These are phyloP conservation scores for Pyrenula massariospora DNA, from an alignment of 495 filamentous ascomycete species.

Conservation along the genomic window DNA sequence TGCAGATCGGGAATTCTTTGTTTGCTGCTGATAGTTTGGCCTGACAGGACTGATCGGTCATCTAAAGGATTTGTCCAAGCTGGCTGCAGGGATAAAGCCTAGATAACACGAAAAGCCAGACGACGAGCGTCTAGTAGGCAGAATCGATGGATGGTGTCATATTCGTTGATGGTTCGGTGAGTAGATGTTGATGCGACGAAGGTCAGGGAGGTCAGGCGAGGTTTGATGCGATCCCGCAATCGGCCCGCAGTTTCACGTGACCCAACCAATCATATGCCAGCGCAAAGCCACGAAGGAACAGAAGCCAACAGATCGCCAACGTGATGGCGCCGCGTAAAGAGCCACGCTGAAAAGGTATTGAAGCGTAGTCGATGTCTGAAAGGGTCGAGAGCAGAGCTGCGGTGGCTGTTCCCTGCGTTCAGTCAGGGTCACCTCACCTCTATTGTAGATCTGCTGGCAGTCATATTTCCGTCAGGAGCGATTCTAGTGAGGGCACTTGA, in stretches of 20 bases:
- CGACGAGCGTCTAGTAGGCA: conserved; percentile 30
- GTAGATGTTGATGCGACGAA: neutral
- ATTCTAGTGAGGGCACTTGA: too few relatives aligned
- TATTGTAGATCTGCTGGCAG: too few relatives aligned
- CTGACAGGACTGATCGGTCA: conserved; percentile 8
- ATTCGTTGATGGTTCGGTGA: conserved; percentile 6
- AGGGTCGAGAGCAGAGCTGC: neutral
- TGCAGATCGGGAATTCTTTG: too few relatives aligned
- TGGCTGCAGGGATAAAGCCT: conserved; percentile 19
- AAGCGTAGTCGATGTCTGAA: neutral
- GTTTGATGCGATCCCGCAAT: neutral
- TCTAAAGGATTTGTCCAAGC: conserved; percentile 17
- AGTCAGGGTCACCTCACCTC: too few relatives aligned
- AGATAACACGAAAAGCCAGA: conserved; percentile 19
- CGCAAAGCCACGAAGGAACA: neutral
- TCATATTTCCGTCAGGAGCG: too few relatives aligned
- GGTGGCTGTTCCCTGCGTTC: neutral
- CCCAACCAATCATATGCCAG: neutral
- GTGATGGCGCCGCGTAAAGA: neutral
- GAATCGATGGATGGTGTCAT: conserved; percentile 10
- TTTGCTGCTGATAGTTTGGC: neutral
- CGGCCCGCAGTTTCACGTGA: neutral
- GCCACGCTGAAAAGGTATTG: neutral
- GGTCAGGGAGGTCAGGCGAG: neutral
- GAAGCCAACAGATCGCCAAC: neutral